phyloP scores from a whole-genome alignment of 225 moss, liverwort and hornwort species.

The Climacium dendroides region DNA sequence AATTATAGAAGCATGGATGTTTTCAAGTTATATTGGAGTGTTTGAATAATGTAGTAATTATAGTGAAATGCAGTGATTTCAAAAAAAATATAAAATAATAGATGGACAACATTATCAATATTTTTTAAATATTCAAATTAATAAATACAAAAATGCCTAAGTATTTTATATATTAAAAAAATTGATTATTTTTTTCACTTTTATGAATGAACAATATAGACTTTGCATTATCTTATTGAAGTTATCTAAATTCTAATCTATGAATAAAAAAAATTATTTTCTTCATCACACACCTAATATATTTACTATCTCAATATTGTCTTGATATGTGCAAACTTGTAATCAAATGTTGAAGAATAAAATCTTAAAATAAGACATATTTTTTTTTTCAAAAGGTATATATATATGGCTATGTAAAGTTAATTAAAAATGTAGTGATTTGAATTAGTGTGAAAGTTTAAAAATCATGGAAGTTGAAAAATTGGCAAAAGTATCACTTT shows the following conservation, averaged over 20 bases:
- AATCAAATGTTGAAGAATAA: neutral
- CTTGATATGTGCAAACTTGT: neutral
- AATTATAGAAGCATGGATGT: neutral
- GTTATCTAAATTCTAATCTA: neutral
- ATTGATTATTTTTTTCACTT: neutral
- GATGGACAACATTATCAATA: rapidly evolving
- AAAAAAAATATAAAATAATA: neutral
- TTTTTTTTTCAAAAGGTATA: too few species aligned
- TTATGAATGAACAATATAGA: neutral
- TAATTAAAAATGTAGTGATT: too few species aligned
- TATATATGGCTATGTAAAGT: too few species aligned
- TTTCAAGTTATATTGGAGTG: neutral
- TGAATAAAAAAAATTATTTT: neutral
- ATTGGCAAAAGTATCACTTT: too few species aligned
- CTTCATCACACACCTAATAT: neutral
- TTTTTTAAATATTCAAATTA: neutral
- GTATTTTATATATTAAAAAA: neutral
- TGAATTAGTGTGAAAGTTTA: too few species aligned
- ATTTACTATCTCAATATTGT: neutral
- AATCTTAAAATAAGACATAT: neutral
- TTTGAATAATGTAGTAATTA: neutral
- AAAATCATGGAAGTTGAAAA: too few species aligned
- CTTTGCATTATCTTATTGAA: too few species aligned
- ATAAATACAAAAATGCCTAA: neutral
- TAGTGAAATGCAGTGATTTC: neutral